Evolutionary conservation across 768 basidiomycete genomes (phyloP), one percentile per base, ranked within the genome.

Genomic region (Austroboletus festivus): DNA sequence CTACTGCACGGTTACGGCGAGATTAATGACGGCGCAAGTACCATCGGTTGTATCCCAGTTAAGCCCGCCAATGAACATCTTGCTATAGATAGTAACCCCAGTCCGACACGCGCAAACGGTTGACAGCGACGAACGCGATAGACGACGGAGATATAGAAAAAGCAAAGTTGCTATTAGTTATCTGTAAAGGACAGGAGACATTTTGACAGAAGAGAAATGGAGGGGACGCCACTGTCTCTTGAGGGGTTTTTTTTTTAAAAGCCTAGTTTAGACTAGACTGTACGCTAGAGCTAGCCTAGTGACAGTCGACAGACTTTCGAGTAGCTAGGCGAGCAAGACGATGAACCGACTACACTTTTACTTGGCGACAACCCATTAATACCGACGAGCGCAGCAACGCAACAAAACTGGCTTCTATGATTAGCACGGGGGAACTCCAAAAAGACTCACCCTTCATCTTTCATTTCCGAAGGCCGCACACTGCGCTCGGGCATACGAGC

Each of bases 1-100:
- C 74, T 75, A 75, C 71, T 63, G 71, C 55, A 60, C 56, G 58
- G 54, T 48, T 52, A 58, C 50, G 59, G 46, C 65, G 52, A 69
- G 60, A 68, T 57, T 65, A 69, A 61, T 69, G 71, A 68, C 57
- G 59, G 65, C 62, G 47, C 55, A 72, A 65, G 71, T 81, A 99
- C 96, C 95, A 79, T 98, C 96, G 68, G 92, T 95, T 62, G 96
- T 98, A 72, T 98, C 95, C 96, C 96, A 99, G 74, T 98, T 96
- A 57, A 99, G 78, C 57, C 96, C 96, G 54, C 96, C 96, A 66
- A 99, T 94, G 72, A 99, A 99, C 96, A 99, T 99, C 79, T 99
- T 99, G 72, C 96, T 97, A 77, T 69, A 73, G 67, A 73, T 60
- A 58, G 54, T 39, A 57, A 57, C 43, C 46, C 41, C 50, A 50